Percentiles rank a stretch among this genome's conserved stretches.
Evolutionary conservation across 75 land plant genomes (phyloP).

Genomic region (Gnetum montanum): DNA sequence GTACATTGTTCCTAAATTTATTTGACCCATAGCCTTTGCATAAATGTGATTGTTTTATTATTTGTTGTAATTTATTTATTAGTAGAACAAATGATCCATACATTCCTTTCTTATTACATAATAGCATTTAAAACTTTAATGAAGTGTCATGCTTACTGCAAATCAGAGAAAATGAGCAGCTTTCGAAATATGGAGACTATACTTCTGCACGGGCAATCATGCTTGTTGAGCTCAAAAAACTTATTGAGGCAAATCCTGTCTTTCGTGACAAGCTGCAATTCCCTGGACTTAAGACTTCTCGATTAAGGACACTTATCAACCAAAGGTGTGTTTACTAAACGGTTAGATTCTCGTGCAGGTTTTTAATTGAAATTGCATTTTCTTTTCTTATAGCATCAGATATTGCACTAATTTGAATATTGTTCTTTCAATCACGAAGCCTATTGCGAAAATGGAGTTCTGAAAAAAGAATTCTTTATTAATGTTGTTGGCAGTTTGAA

Average conservation of each 20-base stretch:
- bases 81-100: no score
- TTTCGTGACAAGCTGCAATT: conserved; percentile 76
- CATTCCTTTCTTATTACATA: no score
- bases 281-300: conserved; percentile 53
- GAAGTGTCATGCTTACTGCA: background rate
- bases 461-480: background rate
- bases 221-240: conserved; percentile 71
- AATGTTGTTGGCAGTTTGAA: conserved; percentile 49
- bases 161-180: conserved; percentile 70
- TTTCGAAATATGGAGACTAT: conserved; percentile 79
- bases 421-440: background rate
- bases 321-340: conserved; percentile 72
- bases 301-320: conserved; percentile 72
- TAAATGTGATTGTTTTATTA: no score
- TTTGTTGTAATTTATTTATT: no score
- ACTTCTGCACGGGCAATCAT: conserved; percentile 70
- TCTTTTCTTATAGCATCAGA: background rate
- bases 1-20: no score
- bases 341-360: background rate
- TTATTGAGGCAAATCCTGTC: conserved; percentile 75
- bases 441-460: background rate
- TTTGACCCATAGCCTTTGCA: no score
- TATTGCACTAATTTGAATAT: background rate
- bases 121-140: background rate
- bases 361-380: no score